Evolutionary conservation across 345 rosid species (phyloP).

Genomic region (Bruguiera parviflora): DNA sequence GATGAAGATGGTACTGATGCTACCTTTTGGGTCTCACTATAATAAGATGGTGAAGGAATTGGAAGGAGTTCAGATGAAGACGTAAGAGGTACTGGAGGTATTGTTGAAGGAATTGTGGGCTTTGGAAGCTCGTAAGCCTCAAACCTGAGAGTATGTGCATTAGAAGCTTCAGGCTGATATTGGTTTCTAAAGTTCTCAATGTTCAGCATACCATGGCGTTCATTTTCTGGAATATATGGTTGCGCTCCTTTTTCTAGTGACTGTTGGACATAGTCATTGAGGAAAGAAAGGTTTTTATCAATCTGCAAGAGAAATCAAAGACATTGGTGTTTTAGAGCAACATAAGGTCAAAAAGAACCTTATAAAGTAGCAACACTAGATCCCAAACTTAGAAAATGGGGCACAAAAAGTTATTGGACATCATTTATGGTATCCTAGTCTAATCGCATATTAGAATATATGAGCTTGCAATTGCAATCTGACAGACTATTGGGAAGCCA

Average conservation of each 20-base stretch:
- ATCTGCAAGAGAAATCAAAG: conserved; percentile 48
- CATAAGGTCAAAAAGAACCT: neutral
- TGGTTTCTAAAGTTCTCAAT: conserved; percentile 51
- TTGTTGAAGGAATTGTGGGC: conserved; percentile 43
- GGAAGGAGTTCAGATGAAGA: conserved; percentile 68
- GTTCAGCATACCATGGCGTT: conserved; percentile 52
- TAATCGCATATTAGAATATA: too few relatives aligned
- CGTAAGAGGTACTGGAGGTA: conserved; percentile 39
- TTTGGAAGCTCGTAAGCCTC: conserved; percentile 96
- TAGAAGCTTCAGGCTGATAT: conserved; percentile 56
- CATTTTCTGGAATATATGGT: conserved; percentile 77
- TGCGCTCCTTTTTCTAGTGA: conserved; percentile 75
- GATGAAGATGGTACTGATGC: conserved; percentile 41
- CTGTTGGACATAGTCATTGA: conserved; percentile 60
- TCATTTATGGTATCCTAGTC: too few relatives aligned
- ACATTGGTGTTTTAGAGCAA: neutral
- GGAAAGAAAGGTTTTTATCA: conserved; percentile 77
- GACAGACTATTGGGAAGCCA: neutral
- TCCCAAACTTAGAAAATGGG: neutral
- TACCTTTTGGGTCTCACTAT: conserved; percentile 48
- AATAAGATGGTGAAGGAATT: conserved; percentile 62
- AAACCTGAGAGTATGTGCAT: conserved; percentile 70
- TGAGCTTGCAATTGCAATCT: neutral
- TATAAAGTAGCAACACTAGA: neutral
- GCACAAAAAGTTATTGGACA: too few relatives aligned